Evolutionary conservation across 179 eudicot genomes (phyloP), one percentile per base, ranked within the genome.

Genomic region (Camellia oleifera): DNA sequence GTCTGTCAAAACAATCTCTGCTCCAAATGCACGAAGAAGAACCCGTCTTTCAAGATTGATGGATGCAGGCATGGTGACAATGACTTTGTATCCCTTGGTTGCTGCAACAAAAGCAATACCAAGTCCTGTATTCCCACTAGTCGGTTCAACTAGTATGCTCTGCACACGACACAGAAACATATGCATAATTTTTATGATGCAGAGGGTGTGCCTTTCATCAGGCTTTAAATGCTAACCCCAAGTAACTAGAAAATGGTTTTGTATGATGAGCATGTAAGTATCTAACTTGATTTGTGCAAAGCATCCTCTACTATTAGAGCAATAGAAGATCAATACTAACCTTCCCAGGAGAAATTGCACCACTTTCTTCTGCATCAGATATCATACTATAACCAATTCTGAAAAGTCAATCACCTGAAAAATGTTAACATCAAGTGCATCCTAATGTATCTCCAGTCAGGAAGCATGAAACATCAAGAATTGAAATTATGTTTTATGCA

Each of bases 41-140:
- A 91, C 81, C 80, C 83, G 88, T 80, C 93, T 88, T 83, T 91
- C 95, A 64, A 90, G 80, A 85, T 86, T 74, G 46, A 90, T 79
- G 44, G 88, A 88, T 58, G 92, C 91, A 63, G 95, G 95, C 86
- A 91, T 85, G 73, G 95, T 91, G 87, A 90, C 88, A 56, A 88
- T 86, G 64, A 90, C 80, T 82, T 69, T 84, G 84, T 88, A 91
- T 66, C 95, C 95, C 86, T 87, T 91, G 18, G 87, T 77, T 77
- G 93, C 93, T 53, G 92, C 95, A 69, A 84, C 88, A 83, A 87
- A 91, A 81, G 93, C 95, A 74, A 91, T 83, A 71, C 87, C 93
- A 53, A 91, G 86, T 75, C 95, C 93, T 50, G 93, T 90, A 80
- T 91, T 90, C 82, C 95, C 95, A 82, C 86, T 91, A 61, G 92